Conservation (phyloP, 2,329 filamentous ascomycete species). For the Fusarium veterinarium region DNA sequence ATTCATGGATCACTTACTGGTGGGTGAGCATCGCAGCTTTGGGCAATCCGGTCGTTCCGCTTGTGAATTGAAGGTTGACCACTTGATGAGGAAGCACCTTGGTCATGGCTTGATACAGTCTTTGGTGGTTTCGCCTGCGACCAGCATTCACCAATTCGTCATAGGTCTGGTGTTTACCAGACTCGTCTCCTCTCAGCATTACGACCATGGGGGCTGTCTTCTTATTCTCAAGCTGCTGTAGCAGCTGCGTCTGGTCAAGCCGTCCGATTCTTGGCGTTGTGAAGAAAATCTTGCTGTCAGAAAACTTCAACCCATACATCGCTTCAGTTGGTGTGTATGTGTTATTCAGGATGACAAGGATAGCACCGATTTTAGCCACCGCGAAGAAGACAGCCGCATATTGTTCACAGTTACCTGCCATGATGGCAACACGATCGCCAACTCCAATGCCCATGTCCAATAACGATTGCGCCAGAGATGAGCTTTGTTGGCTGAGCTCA, state of each 20-base stretch:
- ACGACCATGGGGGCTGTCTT: conserved; percentile 63
- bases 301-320: conserved; percentile 76
- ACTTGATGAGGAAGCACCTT: conserved; percentile 73
- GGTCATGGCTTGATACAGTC: conserved; percentile 64
- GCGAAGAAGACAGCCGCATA: conserved; percentile 83
- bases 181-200: conserved; percentile 66
- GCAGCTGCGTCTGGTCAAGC: conserved; percentile 70
- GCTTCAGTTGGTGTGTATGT: conserved; percentile 82
- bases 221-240: conserved; percentile 63
- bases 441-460: conserved; percentile 73
- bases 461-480: conserved; percentile 72
- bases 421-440: conserved; percentile 79
- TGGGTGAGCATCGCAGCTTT: conserved; percentile 82
- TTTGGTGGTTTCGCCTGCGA: conserved; percentile 58
- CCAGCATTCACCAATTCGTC: conserved; percentile 66
- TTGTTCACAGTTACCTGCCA: conserved; percentile 84
- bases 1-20: conserved; percentile 59
- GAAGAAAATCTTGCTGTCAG: conserved; percentile 79
- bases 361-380: conserved; percentile 72
- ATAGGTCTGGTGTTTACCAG: conserved; percentile 69
- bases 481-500: conserved; percentile 71
- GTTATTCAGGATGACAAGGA: conserved; percentile 83
- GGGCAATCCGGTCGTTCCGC: conserved; percentile 78
- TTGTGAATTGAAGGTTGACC: conserved; percentile 80
- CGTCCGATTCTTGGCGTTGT: conserved; percentile 76